These are phyloP conservation scores for Rubus parviflorus DNA, from an alignment of 306 rosid species.

Conservation along the genomic window DNA sequence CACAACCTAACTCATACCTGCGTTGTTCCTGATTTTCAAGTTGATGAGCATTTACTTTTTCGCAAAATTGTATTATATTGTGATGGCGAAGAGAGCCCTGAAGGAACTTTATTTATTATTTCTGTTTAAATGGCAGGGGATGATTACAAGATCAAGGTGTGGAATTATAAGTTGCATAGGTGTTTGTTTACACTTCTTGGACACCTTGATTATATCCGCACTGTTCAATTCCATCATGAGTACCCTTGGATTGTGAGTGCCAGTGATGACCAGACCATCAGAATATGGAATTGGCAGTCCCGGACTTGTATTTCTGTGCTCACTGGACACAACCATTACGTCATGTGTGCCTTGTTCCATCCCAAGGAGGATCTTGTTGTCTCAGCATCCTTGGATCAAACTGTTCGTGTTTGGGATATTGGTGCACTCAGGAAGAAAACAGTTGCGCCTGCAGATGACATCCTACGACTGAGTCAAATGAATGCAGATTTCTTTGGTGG, in stretches of 20 bases:
- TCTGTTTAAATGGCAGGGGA: slow-evolving; percentile 57
- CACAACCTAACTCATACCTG: not conserved
- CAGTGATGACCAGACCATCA: slow-evolving; percentile 90
- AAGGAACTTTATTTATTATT: slow-evolving; percentile 8
- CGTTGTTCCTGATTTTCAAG: not conserved
- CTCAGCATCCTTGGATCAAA: slow-evolving; percentile 88
- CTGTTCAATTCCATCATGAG: slow-evolving; percentile 89
- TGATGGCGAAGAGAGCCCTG: slow-evolving; percentile 1
- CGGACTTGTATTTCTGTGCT: slow-evolving; percentile 87
- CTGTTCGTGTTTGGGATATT: slow-evolving; percentile 94
- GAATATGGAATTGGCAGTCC: slow-evolving; percentile 95
- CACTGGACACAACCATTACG: slow-evolving; percentile 91
- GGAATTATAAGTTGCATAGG: slow-evolving; percentile 96
- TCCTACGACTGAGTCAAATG: slow-evolving; percentile 82
- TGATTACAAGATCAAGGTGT: slow-evolving; percentile 93
- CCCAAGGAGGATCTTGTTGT: slow-evolving; percentile 87
- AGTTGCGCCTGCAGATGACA: slow-evolving; percentile 80
- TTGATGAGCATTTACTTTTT: not conserved
- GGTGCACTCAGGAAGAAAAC: slow-evolving; percentile 83
- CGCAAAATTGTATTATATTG: not conserved
- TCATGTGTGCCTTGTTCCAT: slow-evolving; percentile 90
- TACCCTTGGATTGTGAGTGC: slow-evolving; percentile 93
- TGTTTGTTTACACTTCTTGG: slow-evolving; percentile 90
- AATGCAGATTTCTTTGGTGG: slow-evolving; percentile 89
- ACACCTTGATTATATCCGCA: slow-evolving; percentile 93